Evolutionary conservation across 331 rosid genomes (phyloP), one percentile per base, ranked within the genome.

Genomic region (Malus hybrid): DNA sequence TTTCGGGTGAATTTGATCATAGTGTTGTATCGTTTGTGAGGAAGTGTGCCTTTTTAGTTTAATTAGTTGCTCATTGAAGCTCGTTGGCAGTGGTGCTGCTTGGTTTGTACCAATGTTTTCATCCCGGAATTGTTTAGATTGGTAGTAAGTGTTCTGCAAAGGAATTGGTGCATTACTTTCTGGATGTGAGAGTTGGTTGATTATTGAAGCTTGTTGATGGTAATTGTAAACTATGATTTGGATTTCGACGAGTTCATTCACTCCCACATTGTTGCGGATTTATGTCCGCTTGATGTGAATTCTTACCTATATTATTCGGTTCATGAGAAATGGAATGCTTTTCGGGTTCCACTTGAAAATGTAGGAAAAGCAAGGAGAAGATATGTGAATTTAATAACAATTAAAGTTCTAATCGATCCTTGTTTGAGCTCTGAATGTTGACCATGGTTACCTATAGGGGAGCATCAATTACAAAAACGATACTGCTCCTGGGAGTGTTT

Each of bases 401-500:
- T 20, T 71, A 59, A 71, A 20, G 1, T 60, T 52, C 29, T 28
- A 54, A 32, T n/a, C 18, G 12, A 68, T 69, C 44, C 56, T 69
- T 6, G 63, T 70, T 34, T 29, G 31, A 70, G 50, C 48, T 6
- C 50, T 22, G 31, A 34, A 13, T 33, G 8, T 56, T 56, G 42
- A 33, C 52, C 18, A 34, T 24, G 7, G 20, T 57, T 57, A 31
- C 48, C 34, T 59, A 7, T 9, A 72, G 76, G 67, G 55, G 22
- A 39, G 46, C 46, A 39, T 39, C 1, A 32, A 42, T 22, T 29
- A 12, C 13, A 71, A 71, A 42, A 72, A 72, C 15, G 39, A 22
- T 57, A 72, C 34, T 68, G 62, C 46, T 54, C 24, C 82, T 28
- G 77, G 77, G 70, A 85, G 87, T 60, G 24, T 77, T 73, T 76